These are phyloP conservation scores for Capsella bursapastoris DNA, from an alignment of 345 rosid genomes.

Conservation along the genomic window DNA sequence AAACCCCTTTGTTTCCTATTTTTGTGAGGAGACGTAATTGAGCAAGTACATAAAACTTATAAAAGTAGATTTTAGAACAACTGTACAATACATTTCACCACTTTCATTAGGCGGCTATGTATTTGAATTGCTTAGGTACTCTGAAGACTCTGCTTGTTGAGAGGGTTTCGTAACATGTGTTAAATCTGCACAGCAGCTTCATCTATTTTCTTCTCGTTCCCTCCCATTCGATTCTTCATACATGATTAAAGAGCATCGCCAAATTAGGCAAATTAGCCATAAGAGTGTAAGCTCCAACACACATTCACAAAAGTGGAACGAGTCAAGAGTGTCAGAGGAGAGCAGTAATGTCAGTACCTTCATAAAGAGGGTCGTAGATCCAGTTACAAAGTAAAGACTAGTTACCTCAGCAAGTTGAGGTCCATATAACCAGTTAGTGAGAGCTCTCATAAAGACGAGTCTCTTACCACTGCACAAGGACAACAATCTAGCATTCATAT, in stretches of 20 bases:
- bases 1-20: not conserved
- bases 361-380: not conserved
- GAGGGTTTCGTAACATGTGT: not conserved
- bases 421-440: conserved; percentile 20
- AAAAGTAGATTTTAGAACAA: not conserved
- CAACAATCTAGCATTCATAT: conserved; percentile 14
- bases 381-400: conserved; percentile 15
- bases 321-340: not conserved
- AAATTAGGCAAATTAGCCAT: not conserved
- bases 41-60: not conserved
- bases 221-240: conserved; percentile 11
- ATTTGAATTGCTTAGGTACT: not conserved
- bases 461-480: conserved; percentile 34
- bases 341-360: conserved; percentile 1
- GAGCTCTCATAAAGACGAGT: not conserved
- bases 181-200: not conserved
- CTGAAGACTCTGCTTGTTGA: not conserved
- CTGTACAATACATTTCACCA: not conserved
- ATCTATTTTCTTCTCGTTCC: not conserved
- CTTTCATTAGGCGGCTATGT: not conserved
- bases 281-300: not conserved
- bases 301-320: not conserved
- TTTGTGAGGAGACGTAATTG: not conserved
- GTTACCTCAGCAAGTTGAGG: conserved; percentile 32
- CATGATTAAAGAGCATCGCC: not conserved